Percentiles rank a stretch among this genome's conserved stretches.
These are phyloP conservation scores for Monosporascus sp. DNA, from an alignment of 2,329 filamentous ascomycete genomes.

Conservation along the genomic window DNA sequence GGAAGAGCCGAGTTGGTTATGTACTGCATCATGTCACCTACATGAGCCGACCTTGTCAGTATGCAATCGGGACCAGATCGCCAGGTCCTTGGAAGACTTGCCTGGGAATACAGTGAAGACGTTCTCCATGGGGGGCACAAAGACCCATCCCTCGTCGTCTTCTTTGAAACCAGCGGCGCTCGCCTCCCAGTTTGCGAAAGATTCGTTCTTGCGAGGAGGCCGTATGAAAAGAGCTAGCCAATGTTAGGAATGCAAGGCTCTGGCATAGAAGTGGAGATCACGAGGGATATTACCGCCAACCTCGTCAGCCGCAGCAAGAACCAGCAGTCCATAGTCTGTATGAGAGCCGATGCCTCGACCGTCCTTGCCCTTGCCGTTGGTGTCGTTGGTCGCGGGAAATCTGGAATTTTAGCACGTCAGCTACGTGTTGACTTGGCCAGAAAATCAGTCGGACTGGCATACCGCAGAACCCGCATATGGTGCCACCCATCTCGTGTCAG, in stretches of 20 bases:
- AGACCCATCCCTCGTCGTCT: slow-evolving; percentile 41
- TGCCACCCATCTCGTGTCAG: slow-evolving; percentile 46
- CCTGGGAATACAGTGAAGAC: slow-evolving; percentile 45
- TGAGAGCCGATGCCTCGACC: slow-evolving; percentile 47
- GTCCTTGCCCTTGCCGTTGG: slow-evolving; percentile 43
- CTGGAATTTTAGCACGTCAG: slow-evolving; percentile 5
- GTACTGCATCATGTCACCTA: slow-evolving; percentile 48
- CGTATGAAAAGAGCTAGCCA: slow-evolving; percentile 27
- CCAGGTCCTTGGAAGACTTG: slow-evolving; percentile 8
- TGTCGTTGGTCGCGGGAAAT: slow-evolving; percentile 28
- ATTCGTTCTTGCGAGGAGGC: slow-evolving; percentile 34
- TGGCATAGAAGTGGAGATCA: slow-evolving; percentile 5
- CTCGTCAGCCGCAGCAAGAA: slow-evolving; percentile 44
- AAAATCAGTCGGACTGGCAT: slow-evolving; percentile 4
- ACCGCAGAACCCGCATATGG: slow-evolving; percentile 43
- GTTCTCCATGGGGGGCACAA: slow-evolving; percentile 37
- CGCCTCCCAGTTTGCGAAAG: slow-evolving; percentile 39
- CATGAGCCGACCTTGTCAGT: background rate
- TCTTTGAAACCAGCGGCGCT: slow-evolving; percentile 39
- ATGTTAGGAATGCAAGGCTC: slow-evolving; percentile 26
- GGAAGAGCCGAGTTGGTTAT: slow-evolving; percentile 39
- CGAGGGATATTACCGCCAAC: slow-evolving; percentile 35
- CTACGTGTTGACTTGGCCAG: too few relatives aligned
- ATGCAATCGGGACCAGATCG: background rate
- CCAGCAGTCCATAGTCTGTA: slow-evolving; percentile 46